phyloP scores from a whole-genome alignment of 1,284 basidiomycete genomes.

The Trichosporon ovoides region DNA sequence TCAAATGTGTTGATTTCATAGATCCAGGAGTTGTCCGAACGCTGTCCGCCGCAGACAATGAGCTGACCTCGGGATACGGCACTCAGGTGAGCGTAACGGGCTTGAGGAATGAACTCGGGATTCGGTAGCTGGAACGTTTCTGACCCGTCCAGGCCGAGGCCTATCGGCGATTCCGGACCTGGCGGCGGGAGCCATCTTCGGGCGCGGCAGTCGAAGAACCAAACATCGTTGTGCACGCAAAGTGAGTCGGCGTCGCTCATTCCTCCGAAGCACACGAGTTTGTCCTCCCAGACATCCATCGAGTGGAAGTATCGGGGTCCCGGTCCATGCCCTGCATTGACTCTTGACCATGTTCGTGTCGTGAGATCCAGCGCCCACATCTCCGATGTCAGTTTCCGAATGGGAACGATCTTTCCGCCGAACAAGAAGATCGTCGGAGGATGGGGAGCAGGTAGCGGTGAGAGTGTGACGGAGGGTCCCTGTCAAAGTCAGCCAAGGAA shows the following conservation, averaged over 20 bases:
- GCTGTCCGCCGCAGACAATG: slow-evolving; percentile 92
- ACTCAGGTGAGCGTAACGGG: slow-evolving; percentile 85
- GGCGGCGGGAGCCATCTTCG: slow-evolving; percentile 62
- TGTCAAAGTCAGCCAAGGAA: slow-evolving; percentile 14
- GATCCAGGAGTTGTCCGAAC: slow-evolving; percentile 61
- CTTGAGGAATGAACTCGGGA: slow-evolving; percentile 58
- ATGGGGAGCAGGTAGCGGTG: slow-evolving; percentile 31
- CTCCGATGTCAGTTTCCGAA: slow-evolving; percentile 78
- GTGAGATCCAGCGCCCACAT: slow-evolving; percentile 79
- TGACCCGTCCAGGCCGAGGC: slow-evolving; percentile 10
- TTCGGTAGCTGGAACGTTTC: slow-evolving; percentile 11
- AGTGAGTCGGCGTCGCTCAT: slow-evolving; percentile 64
- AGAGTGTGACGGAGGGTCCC: slow-evolving; percentile 44
- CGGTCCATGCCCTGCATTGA: slow-evolving; percentile 55
- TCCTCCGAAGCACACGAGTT: slow-evolving; percentile 84
- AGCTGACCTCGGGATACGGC: slow-evolving; percentile 73
- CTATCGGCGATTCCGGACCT: slow-evolving; percentile 24
- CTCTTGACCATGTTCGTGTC: slow-evolving; percentile 68
- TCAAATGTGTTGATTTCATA: slow-evolving; percentile 87
- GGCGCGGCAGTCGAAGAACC: slow-evolving; percentile 69
- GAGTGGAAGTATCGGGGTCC: slow-evolving; percentile 84
- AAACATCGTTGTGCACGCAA: slow-evolving; percentile 74
- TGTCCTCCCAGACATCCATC: slow-evolving; percentile 79
- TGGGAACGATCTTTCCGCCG: slow-evolving; percentile 80
- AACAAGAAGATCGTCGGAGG: slow-evolving; percentile 49